Base-by-base conservation (phyloP, 2,329 filamentous ascomycete genomes). In the Colletotrichum chlorophyti region DNA sequence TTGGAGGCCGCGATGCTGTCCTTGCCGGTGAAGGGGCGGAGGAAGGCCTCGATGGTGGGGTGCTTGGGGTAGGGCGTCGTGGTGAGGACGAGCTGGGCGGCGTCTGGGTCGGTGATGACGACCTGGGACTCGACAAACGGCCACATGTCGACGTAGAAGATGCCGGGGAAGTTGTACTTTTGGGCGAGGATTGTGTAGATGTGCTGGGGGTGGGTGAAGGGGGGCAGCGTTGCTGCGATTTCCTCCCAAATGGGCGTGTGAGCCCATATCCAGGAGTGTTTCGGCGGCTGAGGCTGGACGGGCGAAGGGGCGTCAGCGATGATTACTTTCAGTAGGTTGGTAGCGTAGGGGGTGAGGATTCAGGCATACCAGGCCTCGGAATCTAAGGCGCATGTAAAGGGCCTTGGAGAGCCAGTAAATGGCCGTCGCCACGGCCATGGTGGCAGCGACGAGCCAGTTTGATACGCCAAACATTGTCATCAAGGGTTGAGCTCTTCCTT, bases 131-230 rank as follows among this genome's bases (percentile, higher is more conserved):
- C 61, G 34, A 61, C 63, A 19, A 72, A 64, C n/a, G 69, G 68
- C 32, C 66, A 69, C 6, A 69, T 24, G 45, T 73, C 70, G 40
- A 73, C 59, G 41, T 72, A 73, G 38, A 70, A 68, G 14, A 74
- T 65, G 19, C 69, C 69, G 0, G 67, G 65, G 7, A 74, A 60
- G 17, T 65, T 52, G 24, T 63, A 62, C 17, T 62, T 64, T 12
- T 63, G 60, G 4, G 64, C 60, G 19, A 69, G 60, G 41, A 65
- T 55, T 14, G 67, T 69, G 29, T 64, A 60, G 37, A 62, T 58
- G 17, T 53, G 43, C 51, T 69, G 67, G 2, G 65, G 64, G 40
- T 69, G 66, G 19, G 43, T 61, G 46, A 65, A 63, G 11, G 58
- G 59, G 10, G 68, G 68, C 6, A 68, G 45, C 6, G 32, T 43